Conservation (phyloP, 2,329 filamentous ascomycete genomes). For the Aspergillus candidus region DNA sequence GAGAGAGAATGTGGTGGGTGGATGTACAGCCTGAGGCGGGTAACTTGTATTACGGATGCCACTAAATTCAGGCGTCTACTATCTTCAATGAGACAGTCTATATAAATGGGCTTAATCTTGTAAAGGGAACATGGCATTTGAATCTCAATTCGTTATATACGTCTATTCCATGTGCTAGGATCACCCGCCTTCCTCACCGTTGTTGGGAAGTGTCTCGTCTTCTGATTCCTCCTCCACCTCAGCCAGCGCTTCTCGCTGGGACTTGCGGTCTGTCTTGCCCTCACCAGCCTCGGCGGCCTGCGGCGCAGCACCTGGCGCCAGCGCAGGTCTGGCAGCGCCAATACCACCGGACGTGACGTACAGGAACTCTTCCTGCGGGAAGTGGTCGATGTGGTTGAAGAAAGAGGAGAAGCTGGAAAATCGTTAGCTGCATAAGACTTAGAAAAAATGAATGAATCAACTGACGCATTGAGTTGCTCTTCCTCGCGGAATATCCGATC, state of each 20-base stretch:
- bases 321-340: slow-evolving; percentile 48
- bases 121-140: too few species aligned
- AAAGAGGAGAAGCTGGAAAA: slow-evolving; percentile 62
- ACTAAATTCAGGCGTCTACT: too few species aligned
- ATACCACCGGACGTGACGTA: slow-evolving; percentile 68
- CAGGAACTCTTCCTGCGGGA: slow-evolving; percentile 64
- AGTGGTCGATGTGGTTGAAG: slow-evolving; percentile 74
- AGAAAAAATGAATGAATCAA: slow-evolving; percentile 18
- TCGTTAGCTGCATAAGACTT: slow-evolving; percentile 1
- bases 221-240: slow-evolving; percentile 29
- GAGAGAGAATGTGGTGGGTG: too few species aligned
- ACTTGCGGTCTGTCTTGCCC: slow-evolving; percentile 13
- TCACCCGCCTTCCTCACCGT: slow-evolving; percentile 20
- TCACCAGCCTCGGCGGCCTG: slow-evolving; percentile 6
- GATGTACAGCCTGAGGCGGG: too few species aligned
- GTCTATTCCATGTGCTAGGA: not conserved
- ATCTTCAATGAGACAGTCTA: too few species aligned
- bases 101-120: too few species aligned
- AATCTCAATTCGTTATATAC: too few species aligned
- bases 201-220: slow-evolving; percentile 18
- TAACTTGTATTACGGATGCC: too few species aligned
- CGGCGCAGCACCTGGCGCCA: slow-evolving; percentile 2
- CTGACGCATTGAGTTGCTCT: slow-evolving; percentile 78
- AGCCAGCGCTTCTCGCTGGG: slow-evolving; percentile 26
- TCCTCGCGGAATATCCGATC: slow-evolving; percentile 85